phyloP scores from a whole-genome alignment of 2,329 filamentous ascomycete genomes.

The Aspergillus pseudonomiae region DNA sequence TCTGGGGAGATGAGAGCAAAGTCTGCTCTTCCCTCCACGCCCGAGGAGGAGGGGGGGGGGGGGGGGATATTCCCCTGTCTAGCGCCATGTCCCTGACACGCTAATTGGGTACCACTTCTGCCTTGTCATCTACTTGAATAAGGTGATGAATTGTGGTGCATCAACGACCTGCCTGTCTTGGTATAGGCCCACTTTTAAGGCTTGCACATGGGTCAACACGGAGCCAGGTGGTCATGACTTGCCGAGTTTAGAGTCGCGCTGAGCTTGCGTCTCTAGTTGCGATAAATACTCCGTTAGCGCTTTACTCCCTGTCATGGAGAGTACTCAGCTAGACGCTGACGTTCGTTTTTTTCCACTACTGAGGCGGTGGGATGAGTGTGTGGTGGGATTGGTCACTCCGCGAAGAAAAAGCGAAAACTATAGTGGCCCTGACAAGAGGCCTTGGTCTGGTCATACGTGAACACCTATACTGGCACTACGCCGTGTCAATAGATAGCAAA shows the following conservation, averaged over 20 bases:
- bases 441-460: neutral
- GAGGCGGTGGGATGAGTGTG: neutral
- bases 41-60: neutral
- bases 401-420: neutral
- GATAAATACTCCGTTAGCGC: neutral
- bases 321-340: neutral
- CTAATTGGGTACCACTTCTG: neutral
- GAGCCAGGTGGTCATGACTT: neutral
- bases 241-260: neutral
- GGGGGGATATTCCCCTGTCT: neutral
- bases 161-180: slow-evolving; percentile 1
- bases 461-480: neutral
- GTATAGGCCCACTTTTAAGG: slow-evolving; percentile 3
- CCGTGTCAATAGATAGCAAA: neutral
- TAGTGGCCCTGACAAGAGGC: neutral
- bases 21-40: neutral
- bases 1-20: neutral
- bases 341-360: neutral
- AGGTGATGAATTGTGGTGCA: neutral
- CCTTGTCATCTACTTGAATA: slow-evolving; percentile 4
- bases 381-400: neutral
- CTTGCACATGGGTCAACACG: slow-evolving; percentile 1
- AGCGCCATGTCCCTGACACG: neutral
- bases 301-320: neutral
- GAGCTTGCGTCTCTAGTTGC: neutral